Evolutionary conservation across 768 basidiomycete genomes (phyloP).

Genomic region (Naganishia onofrii): DNA sequence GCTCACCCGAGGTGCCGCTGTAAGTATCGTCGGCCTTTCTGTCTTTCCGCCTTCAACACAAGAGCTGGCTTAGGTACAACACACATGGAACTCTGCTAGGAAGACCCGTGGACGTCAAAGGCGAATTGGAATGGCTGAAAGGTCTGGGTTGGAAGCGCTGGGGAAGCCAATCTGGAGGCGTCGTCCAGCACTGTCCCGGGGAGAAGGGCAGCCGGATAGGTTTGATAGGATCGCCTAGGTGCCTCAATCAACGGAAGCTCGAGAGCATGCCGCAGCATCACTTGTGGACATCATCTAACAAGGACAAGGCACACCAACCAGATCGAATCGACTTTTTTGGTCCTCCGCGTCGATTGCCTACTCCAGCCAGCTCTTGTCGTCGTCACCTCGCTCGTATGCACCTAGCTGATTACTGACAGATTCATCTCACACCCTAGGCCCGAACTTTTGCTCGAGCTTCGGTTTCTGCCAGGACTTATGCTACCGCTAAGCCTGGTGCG

Average conservation of each 20-base stretch:
- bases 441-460: constrained; percentile 48
- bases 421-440: constrained; percentile 36
- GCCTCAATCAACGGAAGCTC: no score
- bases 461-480: constrained; percentile 69
- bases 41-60: not conserved
- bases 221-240: no score
- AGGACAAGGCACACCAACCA: not conserved
- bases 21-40: constrained; percentile 5
- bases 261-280: not conserved
- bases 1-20: constrained; percentile 42
- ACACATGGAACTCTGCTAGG: not conserved
- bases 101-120: not conserved
- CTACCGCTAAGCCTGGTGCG: constrained; percentile 95
- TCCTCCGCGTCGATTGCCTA: not conserved
- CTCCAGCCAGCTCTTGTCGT: not conserved
- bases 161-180: not conserved
- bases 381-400: no score
- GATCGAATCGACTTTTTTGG: not conserved
- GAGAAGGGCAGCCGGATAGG: not conserved
- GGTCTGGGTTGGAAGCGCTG: not conserved
- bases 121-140: not conserved
- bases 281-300: not conserved
- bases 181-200: not conserved
- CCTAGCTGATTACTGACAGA: not conserved
- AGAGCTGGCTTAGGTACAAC: not conserved